Evolutionary conservation across 2,329 filamentous ascomycete genomes (phyloP).

Genomic region (Aspergillus fischeri): DNA sequence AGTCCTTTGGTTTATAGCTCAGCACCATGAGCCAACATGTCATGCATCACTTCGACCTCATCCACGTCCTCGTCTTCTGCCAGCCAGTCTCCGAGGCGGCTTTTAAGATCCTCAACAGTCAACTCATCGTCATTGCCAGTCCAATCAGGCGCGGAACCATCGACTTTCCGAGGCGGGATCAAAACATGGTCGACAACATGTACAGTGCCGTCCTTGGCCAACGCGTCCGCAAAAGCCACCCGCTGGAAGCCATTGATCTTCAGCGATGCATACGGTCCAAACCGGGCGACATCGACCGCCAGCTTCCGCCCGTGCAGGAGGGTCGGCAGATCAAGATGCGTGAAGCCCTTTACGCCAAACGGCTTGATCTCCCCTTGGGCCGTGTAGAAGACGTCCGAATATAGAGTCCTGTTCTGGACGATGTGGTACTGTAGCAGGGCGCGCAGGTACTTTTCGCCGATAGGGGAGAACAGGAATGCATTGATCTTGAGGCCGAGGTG

Average conservation of each 20-base stretch:
- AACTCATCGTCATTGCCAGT: constrained; percentile 10
- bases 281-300: constrained; percentile 66
- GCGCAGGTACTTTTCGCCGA: constrained; percentile 69
- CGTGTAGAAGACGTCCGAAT: constrained; percentile 70
- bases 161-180: constrained; percentile 64
- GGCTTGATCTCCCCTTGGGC: constrained; percentile 37
- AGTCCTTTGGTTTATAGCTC: constrained; percentile 4
- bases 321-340: constrained; percentile 62
- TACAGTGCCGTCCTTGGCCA: constrained; percentile 76
- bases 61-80: constrained; percentile 4
- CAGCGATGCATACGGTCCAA: constrained; percentile 65
- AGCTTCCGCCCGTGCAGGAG: constrained; percentile 63
- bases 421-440: constrained; percentile 77
- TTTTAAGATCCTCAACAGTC: constrained; percentile 19
- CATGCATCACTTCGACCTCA: neutral
- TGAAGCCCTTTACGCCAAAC: constrained; percentile 35
- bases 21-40: neutral
- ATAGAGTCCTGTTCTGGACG: constrained; percentile 69
- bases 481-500: constrained; percentile 69
- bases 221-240: constrained; percentile 64
- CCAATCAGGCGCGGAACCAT: constrained; percentile 1
- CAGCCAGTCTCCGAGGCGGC: constrained; percentile 15
- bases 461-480: constrained; percentile 77
- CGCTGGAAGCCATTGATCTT: constrained; percentile 69
- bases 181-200: constrained; percentile 71